These are phyloP conservation scores for Mesotaenium endlicherianum DNA, from an alignment of 139 green algal genomes.

Conservation along the genomic window DNA sequence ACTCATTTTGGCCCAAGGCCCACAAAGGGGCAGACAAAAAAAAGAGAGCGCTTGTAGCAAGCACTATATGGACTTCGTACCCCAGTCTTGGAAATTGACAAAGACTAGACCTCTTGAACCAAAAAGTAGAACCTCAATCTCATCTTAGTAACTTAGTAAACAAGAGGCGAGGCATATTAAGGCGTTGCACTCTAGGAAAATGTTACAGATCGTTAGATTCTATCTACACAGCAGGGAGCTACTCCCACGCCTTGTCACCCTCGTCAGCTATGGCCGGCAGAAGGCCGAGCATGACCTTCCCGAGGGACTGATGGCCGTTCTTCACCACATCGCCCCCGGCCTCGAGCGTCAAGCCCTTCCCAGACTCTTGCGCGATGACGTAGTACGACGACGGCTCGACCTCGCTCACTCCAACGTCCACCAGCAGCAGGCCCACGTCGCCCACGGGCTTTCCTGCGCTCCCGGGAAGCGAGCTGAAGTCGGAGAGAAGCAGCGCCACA, in stretches of 20 bases:
- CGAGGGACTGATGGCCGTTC: background rate
- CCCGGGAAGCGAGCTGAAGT: background rate
- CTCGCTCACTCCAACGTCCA: background rate
- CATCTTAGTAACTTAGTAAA: too few species aligned
- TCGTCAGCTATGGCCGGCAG: background rate
- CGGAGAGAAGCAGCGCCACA: conserved; percentile 15
- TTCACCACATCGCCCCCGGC: background rate
- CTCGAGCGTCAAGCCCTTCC: background rate
- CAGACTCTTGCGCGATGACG: background rate
- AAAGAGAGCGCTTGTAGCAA: too few species aligned
- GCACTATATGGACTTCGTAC: too few species aligned
- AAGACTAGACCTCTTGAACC: too few species aligned
- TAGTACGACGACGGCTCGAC: background rate
- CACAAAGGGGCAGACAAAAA: too few species aligned
- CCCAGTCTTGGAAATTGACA: too few species aligned
- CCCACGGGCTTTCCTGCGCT: background rate
- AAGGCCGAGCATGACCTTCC: background rate
- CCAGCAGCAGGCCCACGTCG: background rate
- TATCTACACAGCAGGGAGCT: too few species aligned
- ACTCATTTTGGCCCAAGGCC: too few species aligned
- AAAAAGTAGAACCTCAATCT: too few species aligned
- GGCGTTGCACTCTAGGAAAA: too few species aligned
- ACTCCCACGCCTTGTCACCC: background rate
- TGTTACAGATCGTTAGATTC: too few species aligned
- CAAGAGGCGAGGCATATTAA: too few species aligned